Conservation (phyloP, 1,284 basidiomycete species). For the Inonotus hispidus region DNA sequence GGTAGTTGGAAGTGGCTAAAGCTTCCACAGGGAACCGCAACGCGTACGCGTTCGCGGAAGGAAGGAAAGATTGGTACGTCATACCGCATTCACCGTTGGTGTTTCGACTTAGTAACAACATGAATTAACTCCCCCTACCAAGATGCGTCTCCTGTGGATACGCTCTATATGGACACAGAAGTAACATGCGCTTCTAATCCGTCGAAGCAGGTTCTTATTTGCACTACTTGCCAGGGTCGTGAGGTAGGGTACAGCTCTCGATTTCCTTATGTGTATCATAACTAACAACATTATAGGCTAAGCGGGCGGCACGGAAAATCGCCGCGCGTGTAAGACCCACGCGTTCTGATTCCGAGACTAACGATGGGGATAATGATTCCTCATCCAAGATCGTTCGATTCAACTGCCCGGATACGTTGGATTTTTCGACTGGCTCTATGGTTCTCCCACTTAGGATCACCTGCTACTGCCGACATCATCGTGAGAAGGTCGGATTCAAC, state of each 20-base stretch:
- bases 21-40: conserved; percentile 72
- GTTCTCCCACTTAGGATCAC: conserved; percentile 93
- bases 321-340: conserved; percentile 73
- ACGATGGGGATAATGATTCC: conserved; percentile 54
- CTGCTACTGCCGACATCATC: conserved; percentile 98
- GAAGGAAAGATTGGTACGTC: conserved; percentile 76
- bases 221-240: conserved; percentile 77
- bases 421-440: conserved; percentile 85
- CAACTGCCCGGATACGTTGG: conserved; percentile 90
- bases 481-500: conserved; percentile 94
- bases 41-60: conserved; percentile 78
- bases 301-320: conserved; percentile 82
- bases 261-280: conserved; percentile 9
- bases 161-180: conserved; percentile 60
- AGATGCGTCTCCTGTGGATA: conserved; percentile 71
- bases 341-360: conserved; percentile 70
- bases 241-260: conserved; percentile 52
- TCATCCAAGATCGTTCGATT: conserved; percentile 89
- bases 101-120: neutral
- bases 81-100: neutral
- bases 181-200: conserved; percentile 77
- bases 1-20: conserved; percentile 83
- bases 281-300: conserved; percentile 47
- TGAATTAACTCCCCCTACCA: conserved; percentile 21
- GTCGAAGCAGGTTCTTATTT: conserved; percentile 73